Base-by-base conservation (phyloP, 1,139 yeast genomes). In the Kodamaea suecica region DNA sequence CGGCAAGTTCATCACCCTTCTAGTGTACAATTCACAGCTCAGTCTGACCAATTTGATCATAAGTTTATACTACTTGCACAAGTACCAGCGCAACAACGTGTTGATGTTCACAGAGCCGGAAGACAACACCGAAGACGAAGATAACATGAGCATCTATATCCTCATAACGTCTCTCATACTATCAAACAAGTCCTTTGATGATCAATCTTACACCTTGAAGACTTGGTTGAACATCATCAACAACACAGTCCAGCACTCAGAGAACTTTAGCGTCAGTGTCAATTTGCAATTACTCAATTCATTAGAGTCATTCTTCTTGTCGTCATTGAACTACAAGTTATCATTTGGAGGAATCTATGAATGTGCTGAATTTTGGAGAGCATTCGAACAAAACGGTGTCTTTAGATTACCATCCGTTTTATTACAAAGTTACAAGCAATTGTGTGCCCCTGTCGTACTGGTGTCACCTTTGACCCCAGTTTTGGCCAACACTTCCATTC, bases 151-250 rank as follows among this genome's bases (percentile, higher is more conserved):
- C 4, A 55, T 54, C 26, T 61, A 64, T 42, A 35, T 61, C 26
- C 49, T 66, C 3, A 41, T 59, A 35, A 52, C 62, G 12, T 56
- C 75, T 14, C 55, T 73, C 31, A 58, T 74, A 35, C 51, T 74
- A 13, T 57, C 77, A 24, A 74, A 74, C 50, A 74, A 74, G 49
- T 57, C 69, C 11, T 62, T 57, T 39, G 76, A 74, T 48, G 80
- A 74, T 45, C 75, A 71, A 37, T 67, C 73, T 32, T 74, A 73
- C 43, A 72, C 78, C 1, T 56, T 73, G 42, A 73, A 73, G 43
- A 74, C 79, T 4, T 74, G 80, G 80, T 57, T 65, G 32, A 46
- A 44, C 33, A 48, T 54, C 26, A 45, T 48, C 34, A 31, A 33
- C 39, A 48, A 42, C 30, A 41, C 49, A 9, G 29, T 40, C 13